Evolutionary conservation across 352 stramenopile genomes (phyloP), one percentile per base, ranked within the genome.

Genomic region (Aphanomyces invadans): DNA sequence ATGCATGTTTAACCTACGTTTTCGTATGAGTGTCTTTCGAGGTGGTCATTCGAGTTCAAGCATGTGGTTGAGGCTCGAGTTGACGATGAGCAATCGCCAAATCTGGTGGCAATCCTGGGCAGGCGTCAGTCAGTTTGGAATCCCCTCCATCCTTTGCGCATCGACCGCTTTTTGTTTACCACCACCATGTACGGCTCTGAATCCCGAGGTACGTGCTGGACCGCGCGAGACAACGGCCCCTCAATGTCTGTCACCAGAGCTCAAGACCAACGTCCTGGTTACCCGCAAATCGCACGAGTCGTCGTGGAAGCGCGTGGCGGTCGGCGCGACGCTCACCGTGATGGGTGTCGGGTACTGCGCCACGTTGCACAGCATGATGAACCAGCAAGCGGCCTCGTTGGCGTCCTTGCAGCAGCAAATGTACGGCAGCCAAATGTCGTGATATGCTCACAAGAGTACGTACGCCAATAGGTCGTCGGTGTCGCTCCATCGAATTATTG

Each of bases 361-460:
- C 1, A 77, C 56, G 23, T 45, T 87, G 53, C 77, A 83, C 54
- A 73, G 68, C 48, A 74, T 77, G 26, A 64, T 87, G 31, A 45
- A 46, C 32, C 39, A 69, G 17, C 79, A 86, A 52, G 66, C 77
- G 29, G 59, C 70, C 32, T 52, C 71, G 1, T 72, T 87, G 39
- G 29, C 62, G 17, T 66, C 65, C 45, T 80, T 87, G 74, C 78
- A 83, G 46, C 60, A 79, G 68, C 76, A 83, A 65, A 36, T 87
- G 79, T 76, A 87, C 45, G 55, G 72, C 3, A 66, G 62, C 25
- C 56, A 83, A 21, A 39, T 74, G 25, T 65, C 73, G 61, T 65
- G n/a, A n/a, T n/a, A n/a, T n/a, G n/a, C n/a, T n/a, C n/a, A n/a
- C n/a, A n/a, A n/a, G n/a, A n/a, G n/a, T n/a, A n/a, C n/a, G n/a